A percentile compares a stretch with the other conserved stretches of the same genome.
Conservation (phyloP, 371 early-diverging fungal genomes). For the Fennellomyces sp. region DNA sequence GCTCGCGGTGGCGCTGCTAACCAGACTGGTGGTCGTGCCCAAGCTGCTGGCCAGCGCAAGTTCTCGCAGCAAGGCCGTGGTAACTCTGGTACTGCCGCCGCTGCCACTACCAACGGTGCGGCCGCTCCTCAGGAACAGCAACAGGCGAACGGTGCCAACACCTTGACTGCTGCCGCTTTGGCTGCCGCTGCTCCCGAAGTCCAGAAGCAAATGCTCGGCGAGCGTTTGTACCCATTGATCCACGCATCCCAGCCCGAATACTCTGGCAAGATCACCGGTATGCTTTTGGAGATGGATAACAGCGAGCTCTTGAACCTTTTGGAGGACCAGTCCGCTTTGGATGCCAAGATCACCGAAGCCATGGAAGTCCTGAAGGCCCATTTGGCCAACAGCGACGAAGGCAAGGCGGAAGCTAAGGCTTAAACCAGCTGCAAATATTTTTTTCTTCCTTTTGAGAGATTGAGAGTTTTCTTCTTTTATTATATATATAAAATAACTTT, state of each 20-base stretch:
- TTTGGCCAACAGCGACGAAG: slow-evolving; percentile 23
- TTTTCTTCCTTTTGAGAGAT: slow-evolving; percentile 2
- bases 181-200: slow-evolving; percentile 83
- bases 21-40: slow-evolving; percentile 39
- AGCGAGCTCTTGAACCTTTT: slow-evolving; percentile 89
- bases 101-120: slow-evolving; percentile 48
- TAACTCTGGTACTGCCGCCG: slow-evolving; percentile 57
- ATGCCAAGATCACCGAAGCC: slow-evolving; percentile 85
- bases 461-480: slow-evolving; percentile 8
- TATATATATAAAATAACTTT: not conserved
- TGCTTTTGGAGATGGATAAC: slow-evolving; percentile 98
- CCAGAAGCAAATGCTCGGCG: slow-evolving; percentile 96
- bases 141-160: slow-evolving; percentile 41
- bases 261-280: slow-evolving; percentile 98
- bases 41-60: slow-evolving; percentile 24
- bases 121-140: slow-evolving; percentile 77
- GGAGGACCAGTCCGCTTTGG: slow-evolving; percentile 76
- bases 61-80: slow-evolving; percentile 17
- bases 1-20: slow-evolving; percentile 59
- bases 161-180: slow-evolving; percentile 80
- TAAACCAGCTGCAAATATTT: not conserved
- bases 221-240: slow-evolving; percentile 90
- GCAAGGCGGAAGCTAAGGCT: slow-evolving; percentile 10
- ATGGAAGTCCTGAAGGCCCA: slow-evolving; percentile 86
- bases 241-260: slow-evolving; percentile 64